These are phyloP conservation scores for Claviceps monticola DNA, from an alignment of 2,329 filamentous ascomycete species.

Conservation along the genomic window DNA sequence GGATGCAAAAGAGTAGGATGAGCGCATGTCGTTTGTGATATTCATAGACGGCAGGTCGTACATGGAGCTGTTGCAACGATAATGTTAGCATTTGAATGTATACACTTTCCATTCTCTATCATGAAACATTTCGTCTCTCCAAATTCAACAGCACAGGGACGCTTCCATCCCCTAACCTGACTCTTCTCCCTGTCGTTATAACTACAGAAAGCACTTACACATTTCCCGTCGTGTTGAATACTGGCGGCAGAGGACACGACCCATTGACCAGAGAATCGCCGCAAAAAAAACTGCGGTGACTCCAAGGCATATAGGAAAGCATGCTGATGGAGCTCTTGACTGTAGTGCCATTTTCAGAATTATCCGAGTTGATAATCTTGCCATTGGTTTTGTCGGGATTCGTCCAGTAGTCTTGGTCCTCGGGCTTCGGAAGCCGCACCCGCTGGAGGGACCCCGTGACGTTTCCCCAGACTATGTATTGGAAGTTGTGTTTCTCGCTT, in stretches of 20 bases:
- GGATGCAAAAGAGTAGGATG: constrained; percentile 77
- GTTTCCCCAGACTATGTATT: constrained; percentile 78
- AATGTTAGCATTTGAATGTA: neutral
- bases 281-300: constrained; percentile 51
- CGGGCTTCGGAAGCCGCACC: constrained; percentile 43
- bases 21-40: constrained; percentile 58
- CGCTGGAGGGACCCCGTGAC: constrained; percentile 58
- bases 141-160: too few relatives aligned
- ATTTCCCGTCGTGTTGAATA: constrained; percentile 37
- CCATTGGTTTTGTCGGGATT: constrained; percentile 48
- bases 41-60: constrained; percentile 55
- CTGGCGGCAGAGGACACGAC: constrained; percentile 61
- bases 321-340: constrained; percentile 59
- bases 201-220: constrained; percentile 2
- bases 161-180: too few relatives aligned
- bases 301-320: constrained; percentile 61
- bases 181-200: too few relatives aligned
- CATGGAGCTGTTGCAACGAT: neutral
- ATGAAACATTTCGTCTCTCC: neutral
- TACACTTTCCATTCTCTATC: neutral
- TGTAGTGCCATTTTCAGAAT: constrained; percentile 53
- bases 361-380: constrained; percentile 60
- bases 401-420: constrained; percentile 45
- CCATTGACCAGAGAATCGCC: constrained; percentile 41
- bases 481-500: constrained; percentile 49